Percentiles rank a stretch among this genome's conserved stretches.
phyloP scores from a whole-genome alignment of 495 filamentous ascomycete species.

The Daldinia vernicosa region DNA sequence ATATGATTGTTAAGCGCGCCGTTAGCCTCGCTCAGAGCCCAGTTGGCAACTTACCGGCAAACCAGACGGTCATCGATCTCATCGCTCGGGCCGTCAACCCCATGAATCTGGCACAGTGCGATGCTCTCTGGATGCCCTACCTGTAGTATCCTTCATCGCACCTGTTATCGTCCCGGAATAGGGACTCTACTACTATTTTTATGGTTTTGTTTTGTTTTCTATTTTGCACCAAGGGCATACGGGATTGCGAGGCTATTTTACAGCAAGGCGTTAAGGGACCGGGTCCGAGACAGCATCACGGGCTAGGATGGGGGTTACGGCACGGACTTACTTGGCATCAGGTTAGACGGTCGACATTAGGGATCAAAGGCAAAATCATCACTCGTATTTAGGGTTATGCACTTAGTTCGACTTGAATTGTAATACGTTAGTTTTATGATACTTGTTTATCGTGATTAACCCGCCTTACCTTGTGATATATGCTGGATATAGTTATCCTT shows the following conservation, averaged over 20 bases:
- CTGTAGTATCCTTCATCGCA: constrained; percentile 59
- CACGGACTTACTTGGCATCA: neutral
- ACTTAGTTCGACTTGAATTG: neutral
- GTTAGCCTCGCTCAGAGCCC: constrained; percentile 77
- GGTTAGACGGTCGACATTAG: neutral
- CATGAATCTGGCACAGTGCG: constrained; percentile 79
- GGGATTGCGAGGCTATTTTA: constrained; percentile 20
- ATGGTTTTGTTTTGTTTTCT: neutral
- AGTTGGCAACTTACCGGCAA: constrained; percentile 78
- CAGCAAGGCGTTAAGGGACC: constrained; percentile 32
- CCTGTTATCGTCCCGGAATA: neutral
- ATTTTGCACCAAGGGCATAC: neutral
- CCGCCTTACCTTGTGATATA: too few relatives aligned
- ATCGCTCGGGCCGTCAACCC: constrained; percentile 88
- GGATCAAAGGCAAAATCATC: neutral
- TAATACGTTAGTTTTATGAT: neutral
- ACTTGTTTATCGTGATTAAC: too few relatives aligned
- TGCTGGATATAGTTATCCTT: neutral
- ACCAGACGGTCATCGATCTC: constrained; percentile 94
- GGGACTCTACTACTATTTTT: neutral
- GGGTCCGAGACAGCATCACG: neutral
- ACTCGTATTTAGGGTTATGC: neutral
- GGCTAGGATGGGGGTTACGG: neutral
- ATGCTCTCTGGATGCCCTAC: constrained; percentile 98
- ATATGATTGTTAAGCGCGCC: constrained; percentile 88